These are phyloP conservation scores for Chamaecyparis obtusa DNA, from an alignment of 75 land plant species.

Conservation along the genomic window DNA sequence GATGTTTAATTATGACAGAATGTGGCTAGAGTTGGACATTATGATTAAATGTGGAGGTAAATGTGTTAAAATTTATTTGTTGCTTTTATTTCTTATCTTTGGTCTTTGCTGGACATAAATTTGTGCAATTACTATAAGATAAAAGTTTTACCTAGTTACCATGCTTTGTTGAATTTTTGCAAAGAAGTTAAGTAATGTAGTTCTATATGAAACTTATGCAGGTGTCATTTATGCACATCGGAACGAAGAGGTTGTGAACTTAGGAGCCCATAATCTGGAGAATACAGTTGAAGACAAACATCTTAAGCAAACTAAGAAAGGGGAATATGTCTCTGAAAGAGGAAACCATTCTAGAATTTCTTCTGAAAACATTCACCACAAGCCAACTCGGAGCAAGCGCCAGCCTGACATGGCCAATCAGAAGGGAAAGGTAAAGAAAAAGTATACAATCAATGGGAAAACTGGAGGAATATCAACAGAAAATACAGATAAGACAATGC, in stretches of 20 bases:
- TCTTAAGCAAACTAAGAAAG: background rate
- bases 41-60: background rate
- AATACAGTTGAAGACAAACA: constrained; percentile 11
- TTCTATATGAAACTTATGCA: constrained; percentile 23
- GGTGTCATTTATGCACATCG: constrained; percentile 90
- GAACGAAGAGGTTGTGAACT: constrained; percentile 90
- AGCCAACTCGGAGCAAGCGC: background rate
- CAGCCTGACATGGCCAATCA: constrained; percentile 11
- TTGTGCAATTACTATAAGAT: background rate
- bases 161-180: background rate
- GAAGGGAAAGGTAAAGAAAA: background rate
- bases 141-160: background rate
- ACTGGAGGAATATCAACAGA: constrained; percentile 7
- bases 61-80: background rate
- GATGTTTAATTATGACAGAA: background rate
- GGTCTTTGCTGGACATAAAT: background rate
- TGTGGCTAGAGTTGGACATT: background rate
- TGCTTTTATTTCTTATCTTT: background rate
- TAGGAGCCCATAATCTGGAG: constrained; percentile 16
- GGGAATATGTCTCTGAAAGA: background rate
- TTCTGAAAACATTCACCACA: background rate
- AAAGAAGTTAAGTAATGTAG: background rate
- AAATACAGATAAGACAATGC: constrained; percentile 30
- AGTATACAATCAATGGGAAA: background rate
- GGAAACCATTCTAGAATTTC: constrained; percentile 5